Evolutionary conservation across 2,329 filamentous ascomycete species (phyloP).

Genomic region (Akanthomyces uredinophilus): DNA sequence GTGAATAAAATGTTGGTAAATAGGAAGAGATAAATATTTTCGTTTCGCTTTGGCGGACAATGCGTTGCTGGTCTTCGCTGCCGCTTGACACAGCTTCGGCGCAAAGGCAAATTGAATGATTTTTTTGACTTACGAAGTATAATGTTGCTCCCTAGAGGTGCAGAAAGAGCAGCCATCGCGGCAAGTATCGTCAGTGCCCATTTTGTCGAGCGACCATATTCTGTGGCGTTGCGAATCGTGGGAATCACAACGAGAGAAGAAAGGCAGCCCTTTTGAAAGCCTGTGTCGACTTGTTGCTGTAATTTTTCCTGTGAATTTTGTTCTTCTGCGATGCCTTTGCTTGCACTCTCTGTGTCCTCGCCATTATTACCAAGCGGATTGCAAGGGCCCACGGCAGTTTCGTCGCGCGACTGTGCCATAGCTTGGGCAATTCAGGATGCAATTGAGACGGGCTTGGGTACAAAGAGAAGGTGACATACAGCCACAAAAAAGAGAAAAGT

Average conservation of each 20-base stretch:
- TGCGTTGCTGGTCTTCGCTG: background rate
- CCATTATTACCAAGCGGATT: background rate
- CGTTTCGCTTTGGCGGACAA: too few relatives aligned
- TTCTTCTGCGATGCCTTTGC: background rate
- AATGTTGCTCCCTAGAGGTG: background rate
- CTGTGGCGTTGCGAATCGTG: background rate
- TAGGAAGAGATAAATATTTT: too few relatives aligned
- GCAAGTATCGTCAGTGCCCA: background rate
- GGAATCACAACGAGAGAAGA: background rate
- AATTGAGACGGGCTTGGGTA: too few relatives aligned
- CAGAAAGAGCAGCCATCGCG: background rate
- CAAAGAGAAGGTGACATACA: too few relatives aligned
- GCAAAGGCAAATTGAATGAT: too few relatives aligned
- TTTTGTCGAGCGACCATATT: background rate
- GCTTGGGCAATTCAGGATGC: too few relatives aligned
- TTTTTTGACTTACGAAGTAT: background rate
- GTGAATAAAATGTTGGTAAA: background rate
- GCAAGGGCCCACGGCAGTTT: background rate
- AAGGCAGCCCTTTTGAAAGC: background rate
- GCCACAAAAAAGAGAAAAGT: too few relatives aligned
- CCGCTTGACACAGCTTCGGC: background rate
- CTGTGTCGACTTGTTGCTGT: background rate
- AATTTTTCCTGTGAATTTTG: background rate
- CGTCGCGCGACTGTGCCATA: background rate
- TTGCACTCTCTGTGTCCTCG: background rate